Evolutionary conservation across 371 early-diverging fungal genomes (phyloP).

Genomic region (Mortierella sp.): DNA sequence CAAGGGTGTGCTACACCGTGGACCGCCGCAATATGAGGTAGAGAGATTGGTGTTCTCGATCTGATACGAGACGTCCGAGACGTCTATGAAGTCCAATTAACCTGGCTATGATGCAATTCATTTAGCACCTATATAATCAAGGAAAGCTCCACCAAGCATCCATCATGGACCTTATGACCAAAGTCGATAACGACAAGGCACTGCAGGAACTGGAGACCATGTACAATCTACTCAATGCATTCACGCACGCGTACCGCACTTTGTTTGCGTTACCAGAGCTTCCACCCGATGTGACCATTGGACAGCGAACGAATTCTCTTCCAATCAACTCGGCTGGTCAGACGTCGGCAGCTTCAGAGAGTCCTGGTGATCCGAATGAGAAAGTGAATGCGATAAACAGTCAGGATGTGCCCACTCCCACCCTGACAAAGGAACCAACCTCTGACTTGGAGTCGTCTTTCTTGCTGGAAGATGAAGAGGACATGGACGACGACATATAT

Average conservation of each 20-base stretch:
- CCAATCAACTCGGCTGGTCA: constrained; percentile 8
- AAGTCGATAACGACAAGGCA: constrained; percentile 41
- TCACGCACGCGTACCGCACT: constrained; percentile 21
- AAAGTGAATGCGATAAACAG: neutral
- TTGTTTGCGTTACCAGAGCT: constrained; percentile 55
- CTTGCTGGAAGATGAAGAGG: constrained; percentile 67
- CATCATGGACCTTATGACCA: constrained; percentile 17
- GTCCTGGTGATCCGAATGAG: neutral
- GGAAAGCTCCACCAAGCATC: constrained; percentile 36
- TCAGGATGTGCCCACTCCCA: neutral
- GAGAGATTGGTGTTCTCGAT: neutral
- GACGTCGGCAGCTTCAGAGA: neutral
- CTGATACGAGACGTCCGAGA: no score
- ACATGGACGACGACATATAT: constrained; percentile 50
- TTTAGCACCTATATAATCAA: constrained; percentile 35
- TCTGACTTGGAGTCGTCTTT: constrained; percentile 50
- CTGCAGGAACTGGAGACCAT: constrained; percentile 30
- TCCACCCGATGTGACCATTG: constrained; percentile 26
- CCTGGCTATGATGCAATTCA: no score
- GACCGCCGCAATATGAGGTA: constrained; percentile 35
- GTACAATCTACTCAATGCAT: constrained; percentile 11
- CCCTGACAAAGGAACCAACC: constrained; percentile 15
- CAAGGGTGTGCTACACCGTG: constrained; percentile 24
- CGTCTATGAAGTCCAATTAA: neutral
- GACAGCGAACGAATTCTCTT: constrained; percentile 29